Percentiles rank a stretch among this genome's conserved stretches.
Evolutionary conservation across 208 protist genomes (phyloP).

Genomic region (Leishmania arabica): DNA sequence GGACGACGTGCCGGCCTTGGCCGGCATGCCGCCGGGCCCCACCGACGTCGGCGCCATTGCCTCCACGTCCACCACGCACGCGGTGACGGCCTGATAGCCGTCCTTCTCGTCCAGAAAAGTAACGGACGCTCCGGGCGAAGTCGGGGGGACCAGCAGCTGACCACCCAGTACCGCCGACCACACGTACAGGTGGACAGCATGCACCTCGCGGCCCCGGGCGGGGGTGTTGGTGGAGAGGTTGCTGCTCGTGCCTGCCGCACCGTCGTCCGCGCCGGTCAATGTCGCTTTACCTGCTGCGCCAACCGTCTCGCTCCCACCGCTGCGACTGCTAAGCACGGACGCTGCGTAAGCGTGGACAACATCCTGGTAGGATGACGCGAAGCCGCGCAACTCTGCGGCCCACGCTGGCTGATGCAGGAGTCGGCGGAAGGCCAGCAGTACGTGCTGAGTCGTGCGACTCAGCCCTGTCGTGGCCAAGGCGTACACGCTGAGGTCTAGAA

Average conservation of each 20-base stretch:
- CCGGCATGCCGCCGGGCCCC: not conserved
- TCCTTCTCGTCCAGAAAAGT: slow-evolving; percentile 23
- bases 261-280: not conserved
- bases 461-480: slow-evolving; percentile 32
- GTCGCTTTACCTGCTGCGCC: not conserved
- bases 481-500: slow-evolving; percentile 27
- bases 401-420: slow-evolving; percentile 33
- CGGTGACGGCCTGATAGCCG: slow-evolving; percentile 11
- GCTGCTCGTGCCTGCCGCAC: not conserved
- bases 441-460: slow-evolving; percentile 33
- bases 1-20: not conserved
- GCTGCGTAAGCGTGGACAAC: slow-evolving; percentile 25
- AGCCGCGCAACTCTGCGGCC: slow-evolving; percentile 33
- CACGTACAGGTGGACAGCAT: slow-evolving; percentile 30
- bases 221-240: not conserved
- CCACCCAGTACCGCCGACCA: slow-evolving; percentile 42
- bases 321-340: slow-evolving; percentile 3
- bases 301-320: not conserved
- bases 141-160: slow-evolving; percentile 25
- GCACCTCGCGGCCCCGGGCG: slow-evolving; percentile 9
- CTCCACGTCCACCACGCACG: slow-evolving; percentile 27
- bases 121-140: slow-evolving; percentile 10
- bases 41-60: not conserved
- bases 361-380: slow-evolving; percentile 25
- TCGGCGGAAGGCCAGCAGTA: slow-evolving; percentile 30